These are phyloP conservation scores for Kregervanrija fluxuum DNA, from an alignment of 805 yeast species.

Conservation along the genomic window DNA sequence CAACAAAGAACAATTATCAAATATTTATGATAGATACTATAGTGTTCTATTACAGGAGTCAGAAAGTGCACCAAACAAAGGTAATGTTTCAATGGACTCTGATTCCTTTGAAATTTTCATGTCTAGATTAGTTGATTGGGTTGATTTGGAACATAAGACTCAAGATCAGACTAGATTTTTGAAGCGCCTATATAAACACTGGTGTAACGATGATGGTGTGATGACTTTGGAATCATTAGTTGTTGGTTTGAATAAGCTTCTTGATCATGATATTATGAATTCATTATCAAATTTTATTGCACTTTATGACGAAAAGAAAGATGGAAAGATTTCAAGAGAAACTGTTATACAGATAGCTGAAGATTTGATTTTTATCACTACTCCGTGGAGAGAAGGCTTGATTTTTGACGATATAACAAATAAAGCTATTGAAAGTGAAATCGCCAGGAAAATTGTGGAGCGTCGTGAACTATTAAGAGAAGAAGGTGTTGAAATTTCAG, in stretches of 20 bases:
- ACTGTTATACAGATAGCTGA: constrained; percentile 81
- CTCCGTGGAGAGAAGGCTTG: constrained; percentile 76
- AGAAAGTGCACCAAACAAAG: constrained; percentile 57
- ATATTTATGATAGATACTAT: constrained; percentile 80
- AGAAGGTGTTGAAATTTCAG: constrained; percentile 22
- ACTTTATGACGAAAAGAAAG: constrained; percentile 56
- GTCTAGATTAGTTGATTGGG: constrained; percentile 79
- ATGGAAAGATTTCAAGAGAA: constrained; percentile 65
- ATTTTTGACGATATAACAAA: constrained; percentile 60
- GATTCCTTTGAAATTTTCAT: constrained; percentile 66
- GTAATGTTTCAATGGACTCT: constrained; percentile 60
- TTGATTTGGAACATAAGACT: constrained; percentile 28
- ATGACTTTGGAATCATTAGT: constrained; percentile 65
- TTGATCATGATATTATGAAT: constrained; percentile 70
- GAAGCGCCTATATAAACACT: constrained; percentile 54
- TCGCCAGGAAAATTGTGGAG: constrained; percentile 54
- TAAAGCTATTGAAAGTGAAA: constrained; percentile 53
- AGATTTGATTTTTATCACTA: constrained; percentile 72
- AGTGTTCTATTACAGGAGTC: constrained; percentile 59
- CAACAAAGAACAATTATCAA: constrained; percentile 49
- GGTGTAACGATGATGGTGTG: constrained; percentile 59
- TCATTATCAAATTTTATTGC: constrained; percentile 72
- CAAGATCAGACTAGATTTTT: constrained; percentile 41
- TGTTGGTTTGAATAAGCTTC: constrained; percentile 61
- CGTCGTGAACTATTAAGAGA: constrained; percentile 29